These are phyloP conservation scores for Colletotrichum destructivum DNA, from an alignment of 2,329 filamentous ascomycete genomes.

Conservation along the genomic window DNA sequence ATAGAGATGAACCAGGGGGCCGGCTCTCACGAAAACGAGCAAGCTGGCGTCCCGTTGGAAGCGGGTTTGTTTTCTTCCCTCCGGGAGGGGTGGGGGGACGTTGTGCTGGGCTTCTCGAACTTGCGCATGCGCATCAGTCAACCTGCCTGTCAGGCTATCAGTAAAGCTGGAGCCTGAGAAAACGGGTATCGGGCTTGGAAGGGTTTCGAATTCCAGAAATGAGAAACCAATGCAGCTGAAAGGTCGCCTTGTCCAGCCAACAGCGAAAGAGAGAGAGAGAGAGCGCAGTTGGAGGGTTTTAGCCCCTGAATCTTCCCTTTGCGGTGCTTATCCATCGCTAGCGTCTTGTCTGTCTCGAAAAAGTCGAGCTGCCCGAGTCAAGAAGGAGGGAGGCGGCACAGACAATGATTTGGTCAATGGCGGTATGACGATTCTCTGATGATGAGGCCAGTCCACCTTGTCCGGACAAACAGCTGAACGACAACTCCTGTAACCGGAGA, in stretches of 20 bases:
- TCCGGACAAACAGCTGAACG: slow-evolving; percentile 16
- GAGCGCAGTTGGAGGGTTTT: neutral
- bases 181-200: neutral
- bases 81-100: slow-evolving; percentile 26
- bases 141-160: neutral
- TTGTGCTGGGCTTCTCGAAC: slow-evolving; percentile 16
- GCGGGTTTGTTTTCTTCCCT: slow-evolving; percentile 19
- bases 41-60: slow-evolving; percentile 26
- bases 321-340: slow-evolving; percentile 10
- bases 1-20: slow-evolving; percentile 25
- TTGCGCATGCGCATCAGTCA: neutral
- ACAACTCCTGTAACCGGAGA: slow-evolving; percentile 27
- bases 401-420: slow-evolving; percentile 35
- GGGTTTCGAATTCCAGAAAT: neutral
- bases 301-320: slow-evolving; percentile 22
- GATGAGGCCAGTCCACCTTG: slow-evolving; percentile 26
- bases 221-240: neutral
- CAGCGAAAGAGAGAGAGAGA: neutral
- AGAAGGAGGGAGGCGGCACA: slow-evolving; percentile 29
- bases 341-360: slow-evolving; percentile 28
- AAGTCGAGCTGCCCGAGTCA: slow-evolving; percentile 26
- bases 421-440: slow-evolving; percentile 37
- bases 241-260: neutral
- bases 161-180: neutral
- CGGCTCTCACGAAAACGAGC: slow-evolving; percentile 26